A percentile compares a stretch with the other conserved stretches of the same genome.
These are phyloP conservation scores for Ilyonectria mors-panacis DNA, from an alignment of 2,329 filamentous ascomycete genomes.

Conservation along the genomic window DNA sequence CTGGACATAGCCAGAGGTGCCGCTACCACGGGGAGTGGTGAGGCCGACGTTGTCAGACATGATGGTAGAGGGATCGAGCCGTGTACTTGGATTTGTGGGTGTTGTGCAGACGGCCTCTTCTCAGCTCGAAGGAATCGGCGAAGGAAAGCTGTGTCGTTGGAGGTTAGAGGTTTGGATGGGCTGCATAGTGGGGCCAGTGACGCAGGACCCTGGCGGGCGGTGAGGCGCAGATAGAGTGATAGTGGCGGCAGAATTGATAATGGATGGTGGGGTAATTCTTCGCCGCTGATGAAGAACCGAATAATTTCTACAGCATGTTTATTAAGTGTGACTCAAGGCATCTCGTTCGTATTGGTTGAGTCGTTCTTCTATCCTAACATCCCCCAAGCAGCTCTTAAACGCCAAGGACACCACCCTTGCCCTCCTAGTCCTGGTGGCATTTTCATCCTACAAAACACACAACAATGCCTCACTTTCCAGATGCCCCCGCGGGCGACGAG, in stretches of 20 bases:
- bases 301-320: conserved; percentile 21
- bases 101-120: conserved; percentile 4
- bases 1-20: conserved; percentile 97
- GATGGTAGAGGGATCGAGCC: conserved; percentile 25
- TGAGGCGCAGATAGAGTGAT: conserved; percentile 33
- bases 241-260: conserved; percentile 46
- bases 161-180: conserved; percentile 7
- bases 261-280: conserved; percentile 39
- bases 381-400: too few relatives aligned
- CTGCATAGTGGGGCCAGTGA: conserved; percentile 17
- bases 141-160: conserved; percentile 6
- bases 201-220: conserved; percentile 42
- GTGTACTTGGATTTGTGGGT: conserved; percentile 3
- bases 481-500: conserved; percentile 35
- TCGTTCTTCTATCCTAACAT: background rate
- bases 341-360: background rate
- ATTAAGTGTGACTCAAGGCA: conserved; percentile 34
- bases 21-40: conserved; percentile 92
- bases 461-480: conserved; percentile 55
- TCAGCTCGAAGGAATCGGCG: background rate
- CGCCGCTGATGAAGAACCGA: conserved; percentile 20
- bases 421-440: background rate
- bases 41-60: conserved; percentile 99
- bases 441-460: background rate
- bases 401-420: background rate